phyloP scores from a whole-genome alignment of 2,329 filamentous ascomycete species.

The Pseudogymnoascus sp. region DNA sequence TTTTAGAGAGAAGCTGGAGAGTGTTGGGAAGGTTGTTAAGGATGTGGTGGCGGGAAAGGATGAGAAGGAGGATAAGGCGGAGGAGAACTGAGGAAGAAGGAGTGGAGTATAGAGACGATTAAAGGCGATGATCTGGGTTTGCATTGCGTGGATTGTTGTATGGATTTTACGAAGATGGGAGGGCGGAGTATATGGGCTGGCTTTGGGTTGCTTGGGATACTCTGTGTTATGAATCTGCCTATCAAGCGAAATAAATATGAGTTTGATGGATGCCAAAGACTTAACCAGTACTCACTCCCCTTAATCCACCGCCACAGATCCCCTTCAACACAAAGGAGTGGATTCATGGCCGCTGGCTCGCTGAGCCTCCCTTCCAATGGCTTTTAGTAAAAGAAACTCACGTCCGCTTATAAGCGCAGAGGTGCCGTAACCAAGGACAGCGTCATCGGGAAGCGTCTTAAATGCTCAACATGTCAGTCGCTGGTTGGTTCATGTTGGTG shows the following conservation, averaged over 20 bases:
- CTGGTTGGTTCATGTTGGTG: not conserved
- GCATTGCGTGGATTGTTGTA: not conserved
- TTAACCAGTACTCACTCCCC: not conserved
- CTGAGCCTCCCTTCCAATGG: not conserved
- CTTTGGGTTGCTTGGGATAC: slow-evolving; percentile 5
- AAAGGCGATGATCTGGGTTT: not conserved
- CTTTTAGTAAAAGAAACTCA: not conserved
- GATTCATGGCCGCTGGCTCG: not conserved
- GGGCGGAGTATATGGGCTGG: not conserved
- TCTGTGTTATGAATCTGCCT: slow-evolving; percentile 1
- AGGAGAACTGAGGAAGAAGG: not conserved
- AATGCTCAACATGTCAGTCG: not conserved
- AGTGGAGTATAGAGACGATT: not conserved
- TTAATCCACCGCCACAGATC: no score
- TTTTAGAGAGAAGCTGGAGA: not conserved
- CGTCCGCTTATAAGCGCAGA: not conserved
- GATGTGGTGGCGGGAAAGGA: not conserved
- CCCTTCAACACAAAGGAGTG: not conserved
- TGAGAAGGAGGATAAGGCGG: not conserved
- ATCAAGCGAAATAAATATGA: not conserved
- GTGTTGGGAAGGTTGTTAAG: not conserved
- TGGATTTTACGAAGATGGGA: not conserved
- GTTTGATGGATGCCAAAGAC: not conserved
- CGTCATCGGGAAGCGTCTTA: not conserved
- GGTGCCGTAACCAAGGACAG: not conserved